Evolutionary conservation across 257 asterid genomes (phyloP).

Genomic region (Echium plantagineum): DNA sequence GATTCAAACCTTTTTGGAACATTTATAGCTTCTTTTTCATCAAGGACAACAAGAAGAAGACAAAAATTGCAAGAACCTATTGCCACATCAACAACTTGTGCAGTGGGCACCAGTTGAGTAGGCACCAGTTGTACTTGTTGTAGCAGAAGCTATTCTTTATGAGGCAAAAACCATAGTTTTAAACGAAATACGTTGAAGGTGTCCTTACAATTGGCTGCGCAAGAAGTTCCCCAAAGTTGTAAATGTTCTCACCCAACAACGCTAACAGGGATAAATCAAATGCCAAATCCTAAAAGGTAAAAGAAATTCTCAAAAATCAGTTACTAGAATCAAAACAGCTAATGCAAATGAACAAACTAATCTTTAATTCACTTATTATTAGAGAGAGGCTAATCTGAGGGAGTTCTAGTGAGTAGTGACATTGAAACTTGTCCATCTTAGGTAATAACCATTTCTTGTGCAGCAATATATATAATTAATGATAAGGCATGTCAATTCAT

Average conservation of each 20-base stretch:
- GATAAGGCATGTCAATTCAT: neutral
- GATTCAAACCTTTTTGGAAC: neutral
- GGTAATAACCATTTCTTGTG: neutral
- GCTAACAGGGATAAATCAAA: slow-evolving; percentile 19
- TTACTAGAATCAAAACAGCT: neutral
- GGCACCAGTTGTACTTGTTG: neutral
- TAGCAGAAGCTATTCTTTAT: neutral
- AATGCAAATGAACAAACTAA: neutral
- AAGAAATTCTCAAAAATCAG: neutral
- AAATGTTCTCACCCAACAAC: slow-evolving; percentile 20
- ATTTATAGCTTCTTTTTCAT: neutral
- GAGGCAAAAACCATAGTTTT: neutral
- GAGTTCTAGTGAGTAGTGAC: neutral
- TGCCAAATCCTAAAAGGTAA: slow-evolving; percentile 13
- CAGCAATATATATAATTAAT: too few species aligned
- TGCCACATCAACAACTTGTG: too few species aligned
- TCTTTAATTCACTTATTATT: neutral
- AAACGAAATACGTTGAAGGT: neutral
- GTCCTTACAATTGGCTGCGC: slow-evolving; percentile 23
- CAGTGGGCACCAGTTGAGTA: neutral
- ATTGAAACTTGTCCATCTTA: neutral
- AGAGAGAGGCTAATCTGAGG: too few species aligned
- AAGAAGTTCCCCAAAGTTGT: slow-evolving; percentile 26
- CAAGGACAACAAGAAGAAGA: neutral
- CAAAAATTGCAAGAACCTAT: neutral